Conservation (phyloP, 441 rosid genomes). For the Gossypium davidsonii region DNA sequence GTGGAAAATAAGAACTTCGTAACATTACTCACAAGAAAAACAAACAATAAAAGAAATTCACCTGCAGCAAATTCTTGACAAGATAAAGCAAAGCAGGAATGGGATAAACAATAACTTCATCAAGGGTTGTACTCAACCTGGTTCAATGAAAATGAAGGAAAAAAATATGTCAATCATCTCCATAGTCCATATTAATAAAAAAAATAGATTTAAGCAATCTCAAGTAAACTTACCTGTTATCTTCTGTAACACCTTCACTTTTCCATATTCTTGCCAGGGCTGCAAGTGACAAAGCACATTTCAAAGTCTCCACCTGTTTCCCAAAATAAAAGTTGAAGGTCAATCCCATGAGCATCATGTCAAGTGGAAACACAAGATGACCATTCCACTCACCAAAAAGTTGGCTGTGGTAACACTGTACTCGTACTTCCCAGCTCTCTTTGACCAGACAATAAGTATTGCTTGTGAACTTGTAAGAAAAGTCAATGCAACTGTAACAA, state of each 20-base stretch:
- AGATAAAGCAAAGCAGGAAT: constrained; percentile 92
- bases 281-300: constrained; percentile 74
- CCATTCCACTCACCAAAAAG: constrained; percentile 56
- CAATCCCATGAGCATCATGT: not conserved
- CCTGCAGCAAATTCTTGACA: constrained; percentile 96
- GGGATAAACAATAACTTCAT: constrained; percentile 87
- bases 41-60: constrained; percentile 18
- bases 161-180: not conserved
- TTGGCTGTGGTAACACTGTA: constrained; percentile 95
- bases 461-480: constrained; percentile 95
- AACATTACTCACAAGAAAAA: not conserved
- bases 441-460: constrained; percentile 92
- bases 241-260: constrained; percentile 73
- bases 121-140: constrained; percentile 76
- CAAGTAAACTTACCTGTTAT: constrained; percentile 52
- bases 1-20: not conserved
- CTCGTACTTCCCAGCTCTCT: constrained; percentile 95
- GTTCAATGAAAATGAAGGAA: constrained; percentile 14
- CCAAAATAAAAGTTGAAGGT: constrained; percentile 4
- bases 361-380: not conserved
- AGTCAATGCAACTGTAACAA: constrained; percentile 80
- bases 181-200: not conserved
- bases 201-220: not conserved
- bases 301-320: constrained; percentile 81
- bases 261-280: constrained; percentile 79